phyloP scores from a whole-genome alignment of 1,284 basidiomycete species.

The Ceraceosorus bombacis region DNA sequence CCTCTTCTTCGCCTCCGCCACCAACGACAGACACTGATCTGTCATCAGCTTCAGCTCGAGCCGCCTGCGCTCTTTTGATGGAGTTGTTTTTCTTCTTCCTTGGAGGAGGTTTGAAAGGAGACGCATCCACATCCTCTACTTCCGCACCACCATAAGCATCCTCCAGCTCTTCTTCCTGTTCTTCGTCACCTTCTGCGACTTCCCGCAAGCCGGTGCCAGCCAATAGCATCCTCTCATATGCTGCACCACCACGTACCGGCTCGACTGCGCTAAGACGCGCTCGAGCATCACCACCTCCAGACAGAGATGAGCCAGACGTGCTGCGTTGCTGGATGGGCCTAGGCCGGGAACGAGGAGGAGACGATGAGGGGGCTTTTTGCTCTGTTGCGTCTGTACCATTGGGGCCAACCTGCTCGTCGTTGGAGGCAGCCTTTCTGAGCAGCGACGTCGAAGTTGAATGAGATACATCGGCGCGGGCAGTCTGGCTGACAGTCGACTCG shows the following conservation, averaged over 20 bases:
- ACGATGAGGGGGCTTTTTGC: too few species aligned
- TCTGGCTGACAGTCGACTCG: too few species aligned
- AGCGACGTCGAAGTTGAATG: too few species aligned
- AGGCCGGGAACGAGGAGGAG: too few species aligned
- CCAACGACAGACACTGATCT: neutral
- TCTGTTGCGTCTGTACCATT: too few species aligned
- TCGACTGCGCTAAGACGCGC: constrained; percentile 39
- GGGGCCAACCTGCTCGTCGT: too few species aligned
- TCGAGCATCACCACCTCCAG: constrained; percentile 23
- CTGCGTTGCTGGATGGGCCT: too few species aligned
- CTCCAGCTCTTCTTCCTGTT: constrained; percentile 24
- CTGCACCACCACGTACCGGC: constrained; percentile 35
- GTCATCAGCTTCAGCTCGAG: neutral
- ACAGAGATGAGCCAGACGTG: neutral
- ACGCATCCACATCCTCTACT: constrained; percentile 14
- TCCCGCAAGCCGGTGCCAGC: constrained; percentile 33
- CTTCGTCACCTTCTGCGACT: constrained; percentile 33
- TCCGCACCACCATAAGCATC: constrained; percentile 32
- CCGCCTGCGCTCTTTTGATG: neutral
- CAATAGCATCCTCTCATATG: constrained; percentile 39
- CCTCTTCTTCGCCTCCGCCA: constrained; percentile 22
- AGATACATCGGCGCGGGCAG: too few species aligned
- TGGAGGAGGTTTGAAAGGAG: neutral
- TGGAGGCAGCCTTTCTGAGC: too few species aligned
- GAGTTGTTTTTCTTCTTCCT: neutral